Base-by-base conservation (phyloP, 352 stramenopile genomes). In the Phytophthora cryptogea region DNA sequence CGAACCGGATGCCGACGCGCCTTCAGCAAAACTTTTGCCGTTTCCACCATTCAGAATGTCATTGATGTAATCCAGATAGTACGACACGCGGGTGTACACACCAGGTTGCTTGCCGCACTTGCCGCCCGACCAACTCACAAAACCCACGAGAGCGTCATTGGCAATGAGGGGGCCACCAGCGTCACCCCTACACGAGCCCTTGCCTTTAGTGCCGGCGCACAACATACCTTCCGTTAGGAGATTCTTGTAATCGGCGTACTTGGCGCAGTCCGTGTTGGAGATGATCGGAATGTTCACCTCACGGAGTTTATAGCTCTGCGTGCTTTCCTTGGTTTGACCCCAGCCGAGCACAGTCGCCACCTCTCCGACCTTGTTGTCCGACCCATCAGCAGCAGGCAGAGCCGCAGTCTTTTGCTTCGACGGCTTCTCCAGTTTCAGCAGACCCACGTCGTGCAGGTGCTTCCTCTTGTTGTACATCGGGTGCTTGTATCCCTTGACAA, bases 101-200 rank as follows among this genome's bases (percentile, higher is more conserved):
- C 76, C 80, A 13, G 80, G 62, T 13, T 67, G 58, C 27, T 72
- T 68, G 43, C 76, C 78, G 42, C 78, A 89, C 6, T 68, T 72
- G 32, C 49, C 70, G 14, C 74, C 76, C 17, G 46, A 45, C 76
- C 76, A 88, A 54, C 76, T 88, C 27, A 90, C 81, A 20, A 90
- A 62, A 8, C 78, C 81, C 4, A 89, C 61, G 23, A 88, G 54
- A 39, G 58, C 74, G 49, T 81, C 59, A 37, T 72, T 71, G 5
- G 57, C 55, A 45, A 89, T 51, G 28, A 90, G 77, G 5, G 80
- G 72, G 4, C 80, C 80, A 16, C 80, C 80, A 8, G 78, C 83
- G 68, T 88, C 80, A 20, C 80, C 80, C 36, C 81, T 72, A 60
- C 80, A 90, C 9, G 76, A 77, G 31, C 75, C 74, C 52, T 87